Evolutionary conservation across 371 early-diverging fungal genomes (phyloP).

Genomic region (Fennellomyces sp.): DNA sequence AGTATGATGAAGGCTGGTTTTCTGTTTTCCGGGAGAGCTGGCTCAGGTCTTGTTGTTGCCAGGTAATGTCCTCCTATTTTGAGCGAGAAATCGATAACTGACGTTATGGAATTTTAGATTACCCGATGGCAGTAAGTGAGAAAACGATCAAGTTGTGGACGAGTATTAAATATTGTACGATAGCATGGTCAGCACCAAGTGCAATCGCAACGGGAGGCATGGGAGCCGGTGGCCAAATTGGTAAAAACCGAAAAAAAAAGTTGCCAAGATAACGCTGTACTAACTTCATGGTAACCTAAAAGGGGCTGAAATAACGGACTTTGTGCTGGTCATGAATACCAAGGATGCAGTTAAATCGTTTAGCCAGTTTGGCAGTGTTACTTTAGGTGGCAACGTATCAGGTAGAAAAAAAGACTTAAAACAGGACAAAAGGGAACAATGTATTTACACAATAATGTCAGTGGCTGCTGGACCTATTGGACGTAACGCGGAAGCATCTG

Average conservation of each 20-base stretch:
- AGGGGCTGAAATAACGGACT: conserved; percentile 93
- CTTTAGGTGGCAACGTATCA: conserved; percentile 88
- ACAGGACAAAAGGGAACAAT: background rate
- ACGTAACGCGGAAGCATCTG: conserved; percentile 90
- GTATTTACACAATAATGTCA: conserved; percentile 16
- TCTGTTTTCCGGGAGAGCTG: conserved; percentile 89
- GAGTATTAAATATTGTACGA: background rate
- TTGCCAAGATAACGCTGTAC: background rate
- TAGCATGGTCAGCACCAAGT: conserved; percentile 81
- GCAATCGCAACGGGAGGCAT: conserved; percentile 77
- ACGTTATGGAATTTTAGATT: background rate
- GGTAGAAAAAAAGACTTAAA: conserved; percentile 32
- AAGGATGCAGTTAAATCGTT: conserved; percentile 90
- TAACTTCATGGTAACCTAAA: conserved; percentile 7
- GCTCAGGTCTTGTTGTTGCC: conserved; percentile 91
- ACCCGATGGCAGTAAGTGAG: conserved; percentile 8
- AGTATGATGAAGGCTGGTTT: too few species aligned
- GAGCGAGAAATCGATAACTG: background rate
- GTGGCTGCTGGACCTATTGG: conserved; percentile 95
- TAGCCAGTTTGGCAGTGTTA: conserved; percentile 88
- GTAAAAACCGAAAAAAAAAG: conserved; percentile 4
- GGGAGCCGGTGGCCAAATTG: conserved; percentile 58
- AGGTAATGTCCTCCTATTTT: too few species aligned
- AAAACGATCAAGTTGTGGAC: background rate
- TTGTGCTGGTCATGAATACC: conserved; percentile 89